These are phyloP conservation scores for Dryas drummondii DNA, from an alignment of 306 rosid species.

Conservation along the genomic window DNA sequence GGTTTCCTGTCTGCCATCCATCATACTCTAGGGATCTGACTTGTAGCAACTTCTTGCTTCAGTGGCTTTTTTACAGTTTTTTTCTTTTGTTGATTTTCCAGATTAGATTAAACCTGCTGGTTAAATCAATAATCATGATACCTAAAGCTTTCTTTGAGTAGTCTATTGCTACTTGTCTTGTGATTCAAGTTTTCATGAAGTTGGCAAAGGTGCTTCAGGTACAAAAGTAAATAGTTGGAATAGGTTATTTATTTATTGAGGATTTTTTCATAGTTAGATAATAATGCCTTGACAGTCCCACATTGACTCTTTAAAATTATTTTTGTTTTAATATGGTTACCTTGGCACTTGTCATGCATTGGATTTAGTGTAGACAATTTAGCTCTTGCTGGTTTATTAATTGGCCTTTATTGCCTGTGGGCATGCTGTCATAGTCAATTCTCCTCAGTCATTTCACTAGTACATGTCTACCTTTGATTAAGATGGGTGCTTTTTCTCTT, in stretches of 20 bases:
- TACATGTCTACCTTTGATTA: not conserved
- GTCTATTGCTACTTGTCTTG: too few species aligned
- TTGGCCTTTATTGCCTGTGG: not conserved
- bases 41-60: not conserved
- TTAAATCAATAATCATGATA: too few species aligned
- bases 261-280: too few species aligned
- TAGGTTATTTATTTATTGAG: not conserved
- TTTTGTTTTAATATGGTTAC: not conserved
- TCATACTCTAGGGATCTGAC: not conserved
- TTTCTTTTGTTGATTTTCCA: not conserved
- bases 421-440: not conserved
- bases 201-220: too few species aligned
- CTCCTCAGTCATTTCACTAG: not conserved
- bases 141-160: too few species aligned
- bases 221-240: not conserved
- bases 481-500: not conserved
- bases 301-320: too few species aligned
- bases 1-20: not conserved
- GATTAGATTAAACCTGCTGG: not conserved
- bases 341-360: not conserved
- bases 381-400: not conserved
- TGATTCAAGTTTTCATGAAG: too few species aligned
- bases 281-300: too few species aligned
- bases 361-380: not conserved
- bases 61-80: not conserved